phyloP scores from a whole-genome alignment of 1,284 basidiomycete species.

The Ustilago shanxiensis region DNA sequence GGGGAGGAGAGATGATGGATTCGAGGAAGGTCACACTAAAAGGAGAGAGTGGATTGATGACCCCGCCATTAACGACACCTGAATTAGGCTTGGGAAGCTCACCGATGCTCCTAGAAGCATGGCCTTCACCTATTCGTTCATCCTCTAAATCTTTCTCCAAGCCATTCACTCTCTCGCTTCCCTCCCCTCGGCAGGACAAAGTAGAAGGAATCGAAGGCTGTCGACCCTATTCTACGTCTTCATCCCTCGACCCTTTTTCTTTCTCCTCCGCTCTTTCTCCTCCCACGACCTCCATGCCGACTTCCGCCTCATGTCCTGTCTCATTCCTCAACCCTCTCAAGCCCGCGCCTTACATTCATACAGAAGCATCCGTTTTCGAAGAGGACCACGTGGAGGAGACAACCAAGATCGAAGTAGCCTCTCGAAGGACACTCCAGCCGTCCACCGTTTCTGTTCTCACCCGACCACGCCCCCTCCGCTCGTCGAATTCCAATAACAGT shows the following conservation, averaged over 20 bases:
- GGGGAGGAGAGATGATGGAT: background rate
- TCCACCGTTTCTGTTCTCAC: slow-evolving; percentile 13
- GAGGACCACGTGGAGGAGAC: background rate
- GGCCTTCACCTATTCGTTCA: slow-evolving; percentile 24
- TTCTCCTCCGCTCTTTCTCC: background rate
- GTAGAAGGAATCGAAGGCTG: slow-evolving; percentile 20
- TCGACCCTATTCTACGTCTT: slow-evolving; percentile 7
- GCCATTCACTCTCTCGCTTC: background rate
- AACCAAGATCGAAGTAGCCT: slow-evolving; percentile 11
- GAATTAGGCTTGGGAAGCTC: slow-evolving; percentile 32
- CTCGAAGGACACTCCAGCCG: slow-evolving; percentile 7
- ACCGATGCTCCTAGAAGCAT: slow-evolving; percentile 17
- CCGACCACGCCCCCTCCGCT: slow-evolving; percentile 22
- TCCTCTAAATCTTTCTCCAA: background rate
- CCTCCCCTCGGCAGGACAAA: background rate
- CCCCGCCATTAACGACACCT: slow-evolving; percentile 42
- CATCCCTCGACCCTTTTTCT: slow-evolving; percentile 10
- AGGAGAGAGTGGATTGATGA: slow-evolving; percentile 15
- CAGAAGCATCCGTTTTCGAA: background rate
- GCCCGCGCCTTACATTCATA: background rate
- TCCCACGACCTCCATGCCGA: background rate
- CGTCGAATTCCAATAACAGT: slow-evolving; percentile 7
- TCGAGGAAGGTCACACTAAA: background rate
- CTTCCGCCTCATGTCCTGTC: slow-evolving; percentile 20
- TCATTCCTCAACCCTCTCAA: slow-evolving; percentile 1